Conservation (phyloP, 768 basidiomycete species). For the Obba rivulosa region DNA sequence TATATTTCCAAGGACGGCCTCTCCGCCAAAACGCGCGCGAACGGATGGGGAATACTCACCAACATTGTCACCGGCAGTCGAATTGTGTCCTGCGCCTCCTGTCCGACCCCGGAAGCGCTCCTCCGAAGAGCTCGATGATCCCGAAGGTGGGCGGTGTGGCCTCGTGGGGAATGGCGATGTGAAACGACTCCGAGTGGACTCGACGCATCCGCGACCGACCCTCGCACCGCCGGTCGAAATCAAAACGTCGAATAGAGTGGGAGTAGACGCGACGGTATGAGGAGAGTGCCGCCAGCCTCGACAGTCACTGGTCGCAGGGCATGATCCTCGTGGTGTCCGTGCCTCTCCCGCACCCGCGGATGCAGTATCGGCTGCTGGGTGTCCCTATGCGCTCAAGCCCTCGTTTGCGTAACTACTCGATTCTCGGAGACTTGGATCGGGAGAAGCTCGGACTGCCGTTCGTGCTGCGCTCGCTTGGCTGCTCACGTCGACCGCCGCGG, state of each 20-base stretch:
- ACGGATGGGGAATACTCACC: slow-evolving; percentile 15
- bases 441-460: background rate
- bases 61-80: background rate
- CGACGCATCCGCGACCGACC: background rate
- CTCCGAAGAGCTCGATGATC: slow-evolving; percentile 24
- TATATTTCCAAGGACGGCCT: slow-evolving; percentile 12
- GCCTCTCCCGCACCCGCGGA: no score
- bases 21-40: slow-evolving; percentile 39
- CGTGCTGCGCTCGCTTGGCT: background rate
- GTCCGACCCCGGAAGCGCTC: slow-evolving; percentile 18
- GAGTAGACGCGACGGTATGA: background rate
- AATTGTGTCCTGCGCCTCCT: background rate
- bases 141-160: background rate
- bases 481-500: background rate
- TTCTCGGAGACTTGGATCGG: background rate
- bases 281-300: background rate
- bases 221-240: background rate
- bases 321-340: no score
- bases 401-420: background rate
- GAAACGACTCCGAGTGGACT: slow-evolving; percentile 1
- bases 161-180: slow-evolving; percentile 7
- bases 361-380: background rate
- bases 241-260: background rate
- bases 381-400: background rate
- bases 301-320: background rate